Base-by-base conservation (phyloP, 2,329 filamentous ascomycete species). In the Pseudocercospora macadamiae region DNA sequence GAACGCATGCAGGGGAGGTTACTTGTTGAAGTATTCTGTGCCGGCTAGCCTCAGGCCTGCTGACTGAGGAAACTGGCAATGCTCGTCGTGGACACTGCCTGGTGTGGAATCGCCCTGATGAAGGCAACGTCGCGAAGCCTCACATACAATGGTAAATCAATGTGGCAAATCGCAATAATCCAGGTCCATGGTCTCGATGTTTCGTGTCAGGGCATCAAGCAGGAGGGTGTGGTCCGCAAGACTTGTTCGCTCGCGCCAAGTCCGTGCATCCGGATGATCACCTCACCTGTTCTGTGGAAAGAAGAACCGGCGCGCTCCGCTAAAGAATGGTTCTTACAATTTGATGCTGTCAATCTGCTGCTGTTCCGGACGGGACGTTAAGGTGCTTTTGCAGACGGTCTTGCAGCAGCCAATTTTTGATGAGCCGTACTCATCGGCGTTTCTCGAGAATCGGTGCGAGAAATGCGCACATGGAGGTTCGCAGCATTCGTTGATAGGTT, bases 381-480 rank as follows among this genome's bases (percentile, higher is more conserved):
- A n/a, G 6, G 16, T 14, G n/a, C n/a, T n/a, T n/a, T n/a, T n/a
- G n/a, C n/a, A n/a, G n/a, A n/a, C n/a, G n/a, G n/a, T n/a, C n/a
- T n/a, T n/a, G n/a, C n/a, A n/a, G n/a, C n/a, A n/a, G n/a, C n/a
- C n/a, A n/a, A n/a, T n/a, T 16, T 36, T 36, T 16, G 32, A 12
- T 36, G 32, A 36, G 32, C 32, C 32, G 32, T 42, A 18, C 23
- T 26, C 44, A 48, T 48, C 44, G 44, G 44, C 12, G 18, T 25
- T 32, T 32, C 45, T 49, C 47, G 16, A 16, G 18, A 32, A 51
- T 30, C 26, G 47, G 47, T 25, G 25, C 21, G 21, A 28, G 14
- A 49, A 30, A n/a, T 34, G 47, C 47, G 30, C 47, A 51, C 26
- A 34, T n/a, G 47, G 47, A 32, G 47, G 25, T n/a, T 48, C 26